A percentile compares a stretch with the other conserved stretches of the same genome.
Conservation (phyloP, 768 basidiomycete species). For the Amanita molliuscula region DNA sequence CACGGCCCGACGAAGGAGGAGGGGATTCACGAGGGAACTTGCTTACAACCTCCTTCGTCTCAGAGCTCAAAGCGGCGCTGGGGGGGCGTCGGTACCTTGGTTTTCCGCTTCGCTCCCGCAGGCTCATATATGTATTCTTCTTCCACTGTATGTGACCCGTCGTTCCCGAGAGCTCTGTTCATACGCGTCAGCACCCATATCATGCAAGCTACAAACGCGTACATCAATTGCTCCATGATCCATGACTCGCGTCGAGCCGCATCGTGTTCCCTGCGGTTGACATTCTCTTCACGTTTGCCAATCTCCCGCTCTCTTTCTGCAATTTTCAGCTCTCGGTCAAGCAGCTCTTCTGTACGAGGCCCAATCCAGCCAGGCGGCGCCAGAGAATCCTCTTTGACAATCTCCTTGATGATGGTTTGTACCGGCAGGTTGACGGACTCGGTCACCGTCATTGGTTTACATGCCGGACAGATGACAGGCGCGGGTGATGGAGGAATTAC, state of each 20-base stretch:
- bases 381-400: slow-evolving; percentile 73
- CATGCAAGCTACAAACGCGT: slow-evolving; percentile 17
- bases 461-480: slow-evolving; percentile 46
- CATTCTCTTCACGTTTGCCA: slow-evolving; percentile 73
- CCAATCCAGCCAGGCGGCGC: slow-evolving; percentile 77
- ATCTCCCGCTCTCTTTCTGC: slow-evolving; percentile 82
- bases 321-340: slow-evolving; percentile 79
- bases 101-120: slow-evolving; percentile 57
- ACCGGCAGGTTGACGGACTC: slow-evolving; percentile 46
- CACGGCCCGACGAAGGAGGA: slow-evolving; percentile 72
- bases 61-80: slow-evolving; percentile 88
- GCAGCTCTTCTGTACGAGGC: slow-evolving; percentile 66
- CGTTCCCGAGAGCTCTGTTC: slow-evolving; percentile 57
- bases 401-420: slow-evolving; percentile 82
- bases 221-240: slow-evolving; percentile 94
- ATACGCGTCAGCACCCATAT: not conserved
- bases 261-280: slow-evolving; percentile 81
- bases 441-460: slow-evolving; percentile 40
- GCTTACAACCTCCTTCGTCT: slow-evolving; percentile 76
- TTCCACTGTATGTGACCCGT: slow-evolving; percentile 54
- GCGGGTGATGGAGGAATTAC: slow-evolving; percentile 45
- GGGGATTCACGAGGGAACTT: slow-evolving; percentile 65
- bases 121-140: slow-evolving; percentile 79
- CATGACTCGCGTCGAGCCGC: slow-evolving; percentile 79
- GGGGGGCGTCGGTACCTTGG: slow-evolving; percentile 84